phyloP scores from a whole-genome alignment of 306 rosid species.

The Lathyrus sativus region DNA sequence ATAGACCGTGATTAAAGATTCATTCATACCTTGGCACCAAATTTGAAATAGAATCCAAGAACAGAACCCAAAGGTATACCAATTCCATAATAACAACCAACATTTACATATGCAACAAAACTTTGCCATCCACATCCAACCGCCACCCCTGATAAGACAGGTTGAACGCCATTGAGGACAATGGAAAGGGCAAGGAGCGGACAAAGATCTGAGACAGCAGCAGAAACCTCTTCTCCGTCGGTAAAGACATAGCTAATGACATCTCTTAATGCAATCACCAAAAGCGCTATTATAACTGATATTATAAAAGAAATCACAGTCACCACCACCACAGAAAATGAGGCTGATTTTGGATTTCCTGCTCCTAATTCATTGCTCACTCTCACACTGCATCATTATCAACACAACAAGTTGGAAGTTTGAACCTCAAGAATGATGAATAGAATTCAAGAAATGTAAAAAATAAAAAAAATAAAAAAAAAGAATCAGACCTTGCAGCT shows the following conservation, averaged over 20 bases:
- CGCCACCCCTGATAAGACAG: slow-evolving; percentile 93
- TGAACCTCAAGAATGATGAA: not conserved
- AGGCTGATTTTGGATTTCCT: slow-evolving; percentile 70
- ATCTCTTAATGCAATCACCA: slow-evolving; percentile 52
- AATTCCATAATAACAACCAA: slow-evolving; percentile 67
- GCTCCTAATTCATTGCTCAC: slow-evolving; percentile 90
- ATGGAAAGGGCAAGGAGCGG: slow-evolving; percentile 71
- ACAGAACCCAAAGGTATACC: slow-evolving; percentile 77
- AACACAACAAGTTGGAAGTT: not conserved
- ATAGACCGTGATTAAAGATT: not conserved
- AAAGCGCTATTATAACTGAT: slow-evolving; percentile 50
- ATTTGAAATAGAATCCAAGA: slow-evolving; percentile 73
- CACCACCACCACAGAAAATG: slow-evolving; percentile 70
- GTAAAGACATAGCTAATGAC: slow-evolving; percentile 75
- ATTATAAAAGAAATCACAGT: slow-evolving; percentile 56
- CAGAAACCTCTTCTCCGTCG: slow-evolving; percentile 65
- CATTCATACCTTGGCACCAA: slow-evolving; percentile 65
- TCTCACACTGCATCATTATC: slow-evolving; percentile 64
- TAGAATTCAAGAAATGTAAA: not conserved
- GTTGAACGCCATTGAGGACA: slow-evolving; percentile 79
- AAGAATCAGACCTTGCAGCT: slow-evolving; percentile 67
- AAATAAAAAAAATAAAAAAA: no score
- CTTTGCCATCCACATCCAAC: slow-evolving; percentile 98
- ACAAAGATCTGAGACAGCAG: slow-evolving; percentile 80
- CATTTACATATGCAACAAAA: slow-evolving; percentile 79